Evolutionary conservation across 2,329 filamentous ascomycete species (phyloP).

Genomic region (Beauveria rudraprayagi): DNA sequence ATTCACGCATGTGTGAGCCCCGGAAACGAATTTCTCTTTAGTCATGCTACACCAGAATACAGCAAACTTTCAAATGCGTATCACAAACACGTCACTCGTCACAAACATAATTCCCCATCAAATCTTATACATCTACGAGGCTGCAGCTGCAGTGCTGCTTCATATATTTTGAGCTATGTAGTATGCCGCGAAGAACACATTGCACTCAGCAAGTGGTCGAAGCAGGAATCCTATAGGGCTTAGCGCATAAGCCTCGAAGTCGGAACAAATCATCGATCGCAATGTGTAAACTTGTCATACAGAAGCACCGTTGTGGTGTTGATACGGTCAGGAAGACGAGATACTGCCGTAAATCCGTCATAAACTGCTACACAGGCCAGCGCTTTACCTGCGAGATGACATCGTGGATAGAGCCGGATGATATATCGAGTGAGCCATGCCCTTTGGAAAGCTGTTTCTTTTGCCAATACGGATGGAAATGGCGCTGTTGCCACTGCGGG

Average conservation of each 20-base stretch:
- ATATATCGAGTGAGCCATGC: background rate
- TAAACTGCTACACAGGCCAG: background rate
- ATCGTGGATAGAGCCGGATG: background rate
- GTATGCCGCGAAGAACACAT: no score
- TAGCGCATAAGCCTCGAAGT: background rate
- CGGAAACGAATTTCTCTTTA: no score
- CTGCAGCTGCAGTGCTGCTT: background rate
- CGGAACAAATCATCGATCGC: background rate
- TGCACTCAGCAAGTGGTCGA: background rate
- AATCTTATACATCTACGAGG: background rate
- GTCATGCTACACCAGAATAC: background rate
- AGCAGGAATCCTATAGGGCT: no score
- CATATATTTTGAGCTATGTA: background rate
- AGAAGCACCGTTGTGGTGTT: constrained; percentile 2
- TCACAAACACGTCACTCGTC: background rate
- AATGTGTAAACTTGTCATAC: background rate
- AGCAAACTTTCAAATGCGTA: background rate
- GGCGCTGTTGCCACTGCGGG: constrained; percentile 9
- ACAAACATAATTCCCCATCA: background rate
- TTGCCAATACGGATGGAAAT: constrained; percentile 1
- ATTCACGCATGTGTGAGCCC: background rate
- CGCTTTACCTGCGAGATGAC: background rate
- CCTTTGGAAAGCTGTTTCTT: background rate
- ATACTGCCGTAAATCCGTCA: background rate
- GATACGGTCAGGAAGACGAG: background rate